phyloP scores from a whole-genome alignment of 768 basidiomycete genomes.

The Hortiboletus campestris region DNA sequence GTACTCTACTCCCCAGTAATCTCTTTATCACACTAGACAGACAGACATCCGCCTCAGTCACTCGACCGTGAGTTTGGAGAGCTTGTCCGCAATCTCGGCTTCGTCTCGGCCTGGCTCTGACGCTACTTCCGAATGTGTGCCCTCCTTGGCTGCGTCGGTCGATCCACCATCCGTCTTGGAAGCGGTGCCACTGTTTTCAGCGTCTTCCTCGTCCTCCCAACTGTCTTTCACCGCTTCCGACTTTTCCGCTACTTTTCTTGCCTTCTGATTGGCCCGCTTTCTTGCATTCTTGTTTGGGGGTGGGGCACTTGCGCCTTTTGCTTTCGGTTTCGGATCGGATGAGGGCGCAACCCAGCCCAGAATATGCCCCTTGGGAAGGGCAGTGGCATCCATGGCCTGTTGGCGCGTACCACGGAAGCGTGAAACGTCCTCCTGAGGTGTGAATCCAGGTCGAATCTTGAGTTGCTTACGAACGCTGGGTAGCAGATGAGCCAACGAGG shows the following conservation, averaged over 20 bases:
- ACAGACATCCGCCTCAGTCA: constrained; percentile 13
- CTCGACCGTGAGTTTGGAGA: constrained; percentile 60
- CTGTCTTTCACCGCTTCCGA: constrained; percentile 62
- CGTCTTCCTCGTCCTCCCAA: constrained; percentile 77
- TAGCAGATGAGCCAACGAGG: constrained; percentile 6
- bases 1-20: constrained; percentile 19
- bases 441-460: constrained; percentile 90
- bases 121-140: constrained; percentile 17
- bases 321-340: constrained; percentile 34
- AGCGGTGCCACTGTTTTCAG: constrained; percentile 26
- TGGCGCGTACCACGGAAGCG: constrained; percentile 80
- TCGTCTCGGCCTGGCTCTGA: constrained; percentile 10
- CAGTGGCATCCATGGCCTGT: constrained; percentile 61
- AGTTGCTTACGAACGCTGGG: constrained; percentile 79
- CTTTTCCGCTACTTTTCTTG: constrained; percentile 58
- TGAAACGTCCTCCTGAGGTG: constrained; percentile 91
- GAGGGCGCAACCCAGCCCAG: constrained; percentile 76
- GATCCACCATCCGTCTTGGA: constrained; percentile 26
- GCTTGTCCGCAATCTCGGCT: constrained; percentile 43
- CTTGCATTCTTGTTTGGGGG: constrained; percentile 77
- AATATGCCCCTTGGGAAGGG: constrained; percentile 76
- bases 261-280: constrained; percentile 77
- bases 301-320: constrained; percentile 28
- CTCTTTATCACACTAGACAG: constrained; percentile 11
- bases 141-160: constrained; percentile 1